A percentile compares a stretch with the other conserved stretches of the same genome.
Conservation (phyloP, 2,329 filamentous ascomycete genomes). For the Diaporthe ilicicola region DNA sequence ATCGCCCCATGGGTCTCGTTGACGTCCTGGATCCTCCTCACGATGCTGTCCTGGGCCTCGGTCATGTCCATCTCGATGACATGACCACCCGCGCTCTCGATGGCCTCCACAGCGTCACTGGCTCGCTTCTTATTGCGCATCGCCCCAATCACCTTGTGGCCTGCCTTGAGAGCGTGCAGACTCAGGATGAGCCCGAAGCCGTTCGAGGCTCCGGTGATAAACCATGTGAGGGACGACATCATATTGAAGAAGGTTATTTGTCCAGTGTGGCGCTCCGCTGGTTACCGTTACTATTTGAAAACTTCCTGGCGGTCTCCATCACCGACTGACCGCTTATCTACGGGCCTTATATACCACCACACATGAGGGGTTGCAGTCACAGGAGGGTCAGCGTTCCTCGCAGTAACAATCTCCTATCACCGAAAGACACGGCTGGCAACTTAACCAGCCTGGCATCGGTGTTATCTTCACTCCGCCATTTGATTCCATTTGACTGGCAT, state of each 20-base stretch:
- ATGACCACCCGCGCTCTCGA: conserved; percentile 40
- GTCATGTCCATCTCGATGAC: conserved; percentile 43
- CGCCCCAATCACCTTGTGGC: conserved; percentile 44
- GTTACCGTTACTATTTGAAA: no score
- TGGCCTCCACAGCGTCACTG: conserved; percentile 37
- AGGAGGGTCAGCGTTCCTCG: background rate
- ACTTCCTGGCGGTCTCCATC: background rate
- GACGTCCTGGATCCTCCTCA: conserved; percentile 36
- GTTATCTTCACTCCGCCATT: no score
- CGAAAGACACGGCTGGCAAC: background rate
- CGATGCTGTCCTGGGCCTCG: conserved; percentile 40
- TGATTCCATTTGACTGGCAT: background rate
- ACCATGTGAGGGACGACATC: conserved; percentile 14
- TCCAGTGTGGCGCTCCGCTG: background rate
- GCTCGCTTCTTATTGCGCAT: conserved; percentile 41
- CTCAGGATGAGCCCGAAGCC: conserved; percentile 44
- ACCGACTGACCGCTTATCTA: no score
- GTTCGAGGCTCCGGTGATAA: conserved; percentile 47
- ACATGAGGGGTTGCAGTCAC: background rate
- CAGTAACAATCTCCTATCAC: background rate
- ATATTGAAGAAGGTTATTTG: background rate
- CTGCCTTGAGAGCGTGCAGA: conserved; percentile 40
- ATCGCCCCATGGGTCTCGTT: conserved; percentile 36
- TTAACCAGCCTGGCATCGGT: background rate
- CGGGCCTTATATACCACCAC: background rate